These are phyloP conservation scores for Polygonum maritimum DNA, from an alignment of 148 eudicot genomes.

Conservation along the genomic window DNA sequence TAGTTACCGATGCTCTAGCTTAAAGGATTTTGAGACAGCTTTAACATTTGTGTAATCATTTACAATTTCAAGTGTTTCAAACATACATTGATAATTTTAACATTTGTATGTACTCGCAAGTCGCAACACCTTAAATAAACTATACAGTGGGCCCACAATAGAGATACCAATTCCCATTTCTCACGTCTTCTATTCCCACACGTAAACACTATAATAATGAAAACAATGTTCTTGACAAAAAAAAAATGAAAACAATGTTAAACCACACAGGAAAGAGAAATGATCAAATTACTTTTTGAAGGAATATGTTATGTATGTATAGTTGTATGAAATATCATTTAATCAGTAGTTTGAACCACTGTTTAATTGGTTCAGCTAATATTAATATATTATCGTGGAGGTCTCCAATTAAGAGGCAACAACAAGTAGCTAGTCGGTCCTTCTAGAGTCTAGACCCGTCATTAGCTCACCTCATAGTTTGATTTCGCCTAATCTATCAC, in stretches of 20 bases:
- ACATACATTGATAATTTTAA: no score
- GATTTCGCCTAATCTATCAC: no score
- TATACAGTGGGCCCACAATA: background rate
- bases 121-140: no score
- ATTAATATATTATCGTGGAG: background rate
- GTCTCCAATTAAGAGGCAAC: background rate
- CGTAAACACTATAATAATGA: background rate
- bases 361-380: background rate
- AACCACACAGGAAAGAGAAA: background rate
- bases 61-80: no score
- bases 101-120: no score
- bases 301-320: background rate
- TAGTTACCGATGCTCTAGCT: no score
- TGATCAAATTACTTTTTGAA: background rate
- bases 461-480: no score
- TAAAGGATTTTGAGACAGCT: no score
- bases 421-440: background rate
- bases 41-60: no score
- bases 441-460: no score
- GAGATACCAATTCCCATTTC: conserved; percentile 3
- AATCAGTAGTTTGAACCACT: no score
- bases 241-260: background rate
- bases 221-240: background rate
- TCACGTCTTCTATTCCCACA: conserved; percentile 8
- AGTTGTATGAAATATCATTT: no score